These are phyloP conservation scores for Dryadomyces quercivorus DNA, from an alignment of 2,329 filamentous ascomycete species.

Conservation along the genomic window DNA sequence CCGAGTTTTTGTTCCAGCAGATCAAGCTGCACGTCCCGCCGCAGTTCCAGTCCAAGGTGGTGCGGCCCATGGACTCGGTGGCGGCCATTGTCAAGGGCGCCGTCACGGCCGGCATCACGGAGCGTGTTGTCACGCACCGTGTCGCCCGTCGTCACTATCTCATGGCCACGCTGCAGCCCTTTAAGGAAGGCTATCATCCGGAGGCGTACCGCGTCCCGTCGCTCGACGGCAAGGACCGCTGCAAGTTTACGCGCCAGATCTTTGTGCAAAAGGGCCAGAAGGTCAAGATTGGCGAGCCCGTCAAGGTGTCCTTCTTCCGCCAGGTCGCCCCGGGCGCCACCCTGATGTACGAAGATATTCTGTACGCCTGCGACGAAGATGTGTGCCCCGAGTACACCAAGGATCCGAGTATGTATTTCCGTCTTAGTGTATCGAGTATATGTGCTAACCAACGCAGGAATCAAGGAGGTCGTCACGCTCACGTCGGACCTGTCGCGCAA, in stretches of 20 bases:
- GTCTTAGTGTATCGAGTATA: not conserved
- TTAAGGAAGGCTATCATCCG: slow-evolving; percentile 97
- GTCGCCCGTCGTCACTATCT: slow-evolving; percentile 96
- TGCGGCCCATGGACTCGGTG: slow-evolving; percentile 96
- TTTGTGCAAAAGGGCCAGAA: slow-evolving; percentile 98
- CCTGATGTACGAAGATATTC: slow-evolving; percentile 97
- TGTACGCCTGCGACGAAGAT: slow-evolving; percentile 96
- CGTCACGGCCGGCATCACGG: slow-evolving; percentile 93
- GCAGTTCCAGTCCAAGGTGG: slow-evolving; percentile 96
- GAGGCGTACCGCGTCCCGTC: slow-evolving; percentile 96
- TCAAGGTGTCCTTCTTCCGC: slow-evolving; percentile 97
- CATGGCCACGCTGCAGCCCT: slow-evolving; percentile 96
- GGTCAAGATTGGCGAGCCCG: slow-evolving; percentile 97
- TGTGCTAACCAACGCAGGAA: slow-evolving; percentile 45
- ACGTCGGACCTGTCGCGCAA: slow-evolving; percentile 95
- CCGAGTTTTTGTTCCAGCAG: slow-evolving; percentile 98
- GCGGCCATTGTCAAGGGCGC: slow-evolving; percentile 97
- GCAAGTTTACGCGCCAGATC: slow-evolving; percentile 97
- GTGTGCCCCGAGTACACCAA: slow-evolving; percentile 98
- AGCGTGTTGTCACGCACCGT: slow-evolving; percentile 91
- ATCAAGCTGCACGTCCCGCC: slow-evolving; percentile 97
- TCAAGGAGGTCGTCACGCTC: slow-evolving; percentile 97
- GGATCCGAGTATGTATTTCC: slow-evolving; percentile 84
- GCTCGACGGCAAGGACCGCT: slow-evolving; percentile 91
- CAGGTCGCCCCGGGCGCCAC: slow-evolving; percentile 95